Conservation (phyloP, 192 early-diverging fungal genomes). For the Coemansia sp. region DNA sequence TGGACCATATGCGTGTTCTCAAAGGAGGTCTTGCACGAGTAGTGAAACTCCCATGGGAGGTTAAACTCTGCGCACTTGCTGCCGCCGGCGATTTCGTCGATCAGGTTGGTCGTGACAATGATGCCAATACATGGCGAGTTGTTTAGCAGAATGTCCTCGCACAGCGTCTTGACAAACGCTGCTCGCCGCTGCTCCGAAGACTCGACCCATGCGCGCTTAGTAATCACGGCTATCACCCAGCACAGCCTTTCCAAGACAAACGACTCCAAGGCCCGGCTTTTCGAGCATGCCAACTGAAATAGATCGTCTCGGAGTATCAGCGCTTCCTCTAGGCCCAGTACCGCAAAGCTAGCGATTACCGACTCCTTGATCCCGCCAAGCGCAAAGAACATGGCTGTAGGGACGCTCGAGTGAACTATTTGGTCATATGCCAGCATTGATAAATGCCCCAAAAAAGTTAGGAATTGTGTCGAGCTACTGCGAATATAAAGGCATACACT, state of each 20-base stretch:
- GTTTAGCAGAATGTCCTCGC: slow-evolving; percentile 36
- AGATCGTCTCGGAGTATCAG: slow-evolving; percentile 40
- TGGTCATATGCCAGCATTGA: neutral
- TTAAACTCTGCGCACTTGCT: slow-evolving; percentile 51
- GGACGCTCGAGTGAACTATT: slow-evolving; percentile 37
- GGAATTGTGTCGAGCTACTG: neutral
- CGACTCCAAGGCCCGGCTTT: slow-evolving; percentile 32
- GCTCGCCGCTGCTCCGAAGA: slow-evolving; percentile 22
- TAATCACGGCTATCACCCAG: slow-evolving; percentile 50
- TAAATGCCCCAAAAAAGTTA: neutral
- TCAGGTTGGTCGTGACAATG: slow-evolving; percentile 30
- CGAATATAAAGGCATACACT: neutral
- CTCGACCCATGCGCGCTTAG: slow-evolving; percentile 50
- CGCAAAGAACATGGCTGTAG: slow-evolving; percentile 52
- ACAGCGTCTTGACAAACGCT: slow-evolving; percentile 33
- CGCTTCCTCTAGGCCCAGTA: slow-evolving; percentile 18
- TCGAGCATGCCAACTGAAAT: slow-evolving; percentile 31
- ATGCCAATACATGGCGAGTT: slow-evolving; percentile 41
- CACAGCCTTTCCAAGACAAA: slow-evolving; percentile 50
- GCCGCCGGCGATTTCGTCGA: slow-evolving; percentile 50
- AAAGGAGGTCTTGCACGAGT: slow-evolving; percentile 45
- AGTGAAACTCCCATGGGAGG: slow-evolving; percentile 53
- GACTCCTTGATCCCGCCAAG: slow-evolving; percentile 51
- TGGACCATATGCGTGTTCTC: slow-evolving; percentile 37
- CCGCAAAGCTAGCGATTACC: slow-evolving; percentile 31